Conservation (phyloP, 495 filamentous ascomycete genomes). For the Penicillium cataractarum region DNA sequence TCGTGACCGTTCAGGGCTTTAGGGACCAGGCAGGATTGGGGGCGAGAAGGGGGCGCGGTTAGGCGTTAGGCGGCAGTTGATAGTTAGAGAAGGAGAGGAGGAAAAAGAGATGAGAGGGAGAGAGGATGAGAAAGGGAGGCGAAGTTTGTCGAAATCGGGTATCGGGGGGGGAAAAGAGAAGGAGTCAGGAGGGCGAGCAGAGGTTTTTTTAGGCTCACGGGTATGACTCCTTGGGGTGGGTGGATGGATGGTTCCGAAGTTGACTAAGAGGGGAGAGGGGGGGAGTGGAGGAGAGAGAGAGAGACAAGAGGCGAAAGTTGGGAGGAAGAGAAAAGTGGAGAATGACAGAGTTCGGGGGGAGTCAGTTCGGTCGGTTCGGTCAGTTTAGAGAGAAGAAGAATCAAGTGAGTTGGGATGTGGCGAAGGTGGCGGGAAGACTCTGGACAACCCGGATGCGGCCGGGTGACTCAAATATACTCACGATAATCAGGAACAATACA, state of each 20-base stretch:
- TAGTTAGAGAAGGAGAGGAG: neutral
- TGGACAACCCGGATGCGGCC: conserved; percentile 3
- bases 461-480: conserved; percentile 5
- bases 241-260: neutral
- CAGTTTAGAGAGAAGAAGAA: neutral
- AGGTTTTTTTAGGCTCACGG: conserved; percentile 10
- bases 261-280: neutral
- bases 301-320: conserved; percentile 9
- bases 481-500: neutral
- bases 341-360: too few relatives aligned
- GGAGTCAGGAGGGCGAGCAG: conserved; percentile 4
- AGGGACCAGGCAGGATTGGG: conserved; percentile 5
- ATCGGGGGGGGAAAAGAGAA: neutral
- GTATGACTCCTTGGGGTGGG: conserved; percentile 4
- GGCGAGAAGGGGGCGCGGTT: neutral
- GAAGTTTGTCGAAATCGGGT: neutral
- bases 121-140: neutral
- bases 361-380: conserved; percentile 1
- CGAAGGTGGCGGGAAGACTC: conserved; percentile 33
- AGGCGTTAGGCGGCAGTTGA: conserved; percentile 5
- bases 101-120: neutral
- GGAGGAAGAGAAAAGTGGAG: conserved; percentile 4
- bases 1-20: neutral
- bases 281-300: neutral
- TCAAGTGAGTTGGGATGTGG: conserved; percentile 26